These are phyloP conservation scores for Crucibulum laeve DNA, from an alignment of 768 basidiomycete genomes.

Conservation along the genomic window DNA sequence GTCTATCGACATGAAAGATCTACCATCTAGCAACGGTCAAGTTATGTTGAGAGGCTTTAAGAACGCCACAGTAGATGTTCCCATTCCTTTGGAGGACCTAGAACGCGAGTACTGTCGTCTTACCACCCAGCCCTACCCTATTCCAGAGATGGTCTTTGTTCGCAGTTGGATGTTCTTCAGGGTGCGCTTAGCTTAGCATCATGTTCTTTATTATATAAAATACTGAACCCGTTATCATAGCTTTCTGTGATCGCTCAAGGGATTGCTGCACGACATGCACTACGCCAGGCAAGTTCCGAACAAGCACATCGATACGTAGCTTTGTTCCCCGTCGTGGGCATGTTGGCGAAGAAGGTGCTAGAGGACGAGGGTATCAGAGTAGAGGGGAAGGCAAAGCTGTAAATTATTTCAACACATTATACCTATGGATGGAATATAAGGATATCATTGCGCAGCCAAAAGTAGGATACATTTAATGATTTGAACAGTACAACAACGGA, in stretches of 20 bases:
- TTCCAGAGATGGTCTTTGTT: constrained; percentile 74
- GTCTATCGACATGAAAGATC: constrained; percentile 45
- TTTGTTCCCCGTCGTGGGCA: constrained; percentile 60
- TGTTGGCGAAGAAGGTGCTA: constrained; percentile 53
- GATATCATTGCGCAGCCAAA: too few relatives aligned
- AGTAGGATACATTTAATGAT: too few relatives aligned
- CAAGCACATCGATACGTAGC: constrained; percentile 43
- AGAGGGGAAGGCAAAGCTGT: constrained; percentile 26
- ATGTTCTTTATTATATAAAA: background rate
- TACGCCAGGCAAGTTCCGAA: constrained; percentile 88
- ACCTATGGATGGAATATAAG: too few relatives aligned
- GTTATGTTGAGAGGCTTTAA: constrained; percentile 56
- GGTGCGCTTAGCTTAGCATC: constrained; percentile 32
- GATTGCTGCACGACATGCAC: constrained; percentile 81
- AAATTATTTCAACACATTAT: too few relatives aligned
- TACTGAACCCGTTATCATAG: constrained; percentile 26
- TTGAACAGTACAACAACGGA: too few relatives aligned
- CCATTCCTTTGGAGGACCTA: constrained; percentile 65
- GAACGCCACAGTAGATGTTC: constrained; percentile 47
- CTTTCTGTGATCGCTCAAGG: constrained; percentile 83
- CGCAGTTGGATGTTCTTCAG: constrained; percentile 85
- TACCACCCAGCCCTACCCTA: constrained; percentile 65
- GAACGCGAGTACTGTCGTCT: constrained; percentile 79
- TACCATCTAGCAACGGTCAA: constrained; percentile 21
- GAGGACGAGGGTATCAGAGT: constrained; percentile 46